These are phyloP conservation scores for Lichtheimia hyalospora DNA, from an alignment of 371 early-diverging fungal genomes.

Conservation along the genomic window DNA sequence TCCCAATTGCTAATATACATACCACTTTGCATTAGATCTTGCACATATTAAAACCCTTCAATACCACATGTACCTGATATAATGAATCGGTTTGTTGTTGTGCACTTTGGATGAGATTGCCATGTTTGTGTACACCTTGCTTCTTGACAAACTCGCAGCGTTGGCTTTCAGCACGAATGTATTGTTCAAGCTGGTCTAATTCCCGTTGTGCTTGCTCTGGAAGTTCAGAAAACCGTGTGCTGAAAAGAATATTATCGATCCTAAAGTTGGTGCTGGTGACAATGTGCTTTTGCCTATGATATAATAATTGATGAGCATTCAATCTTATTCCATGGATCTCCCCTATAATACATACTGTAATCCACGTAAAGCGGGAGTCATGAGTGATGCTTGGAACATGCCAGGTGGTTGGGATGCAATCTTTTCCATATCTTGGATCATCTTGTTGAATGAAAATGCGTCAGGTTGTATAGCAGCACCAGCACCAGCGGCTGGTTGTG, in stretches of 20 bases:
- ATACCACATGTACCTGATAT: conserved; percentile 27
- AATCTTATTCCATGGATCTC: neutral
- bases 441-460: conserved; percentile 31
- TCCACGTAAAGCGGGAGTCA: conserved; percentile 23
- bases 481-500: conserved; percentile 13
- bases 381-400: conserved; percentile 31
- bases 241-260: conserved; percentile 39
- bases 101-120: conserved; percentile 23
- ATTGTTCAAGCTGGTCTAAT: conserved; percentile 38
- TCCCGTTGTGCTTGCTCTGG: conserved; percentile 47
- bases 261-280: conserved; percentile 42
- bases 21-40: neutral
- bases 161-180: conserved; percentile 39
- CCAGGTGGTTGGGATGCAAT: conserved; percentile 29
- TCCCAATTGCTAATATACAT: conserved; percentile 33
- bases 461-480: conserved; percentile 17
- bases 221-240: conserved; percentile 40
- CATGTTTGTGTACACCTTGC: conserved; percentile 30
- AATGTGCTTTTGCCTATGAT: conserved; percentile 32
- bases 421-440: conserved; percentile 28
- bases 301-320: neutral
- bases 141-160: conserved; percentile 38
- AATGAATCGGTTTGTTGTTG: conserved; percentile 27
- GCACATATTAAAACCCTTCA: neutral
- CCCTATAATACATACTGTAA: conserved; percentile 26